Evolutionary conservation across 129 eudicot genomes (phyloP).

Genomic region (Pittosporum tobira): DNA sequence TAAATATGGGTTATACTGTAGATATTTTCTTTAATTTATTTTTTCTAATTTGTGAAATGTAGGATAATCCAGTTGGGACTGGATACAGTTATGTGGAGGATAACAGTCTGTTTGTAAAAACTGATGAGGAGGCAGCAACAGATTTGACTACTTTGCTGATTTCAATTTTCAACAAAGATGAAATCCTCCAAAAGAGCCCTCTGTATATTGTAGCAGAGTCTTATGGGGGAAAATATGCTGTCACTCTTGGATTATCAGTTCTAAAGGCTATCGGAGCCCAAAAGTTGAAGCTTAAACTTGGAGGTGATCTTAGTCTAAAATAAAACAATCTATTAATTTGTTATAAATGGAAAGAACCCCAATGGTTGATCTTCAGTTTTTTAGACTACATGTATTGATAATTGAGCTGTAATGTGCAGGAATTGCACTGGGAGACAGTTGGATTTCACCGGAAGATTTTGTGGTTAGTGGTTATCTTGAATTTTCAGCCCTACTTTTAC

Average conservation of each 20-base stretch:
- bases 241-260: constrained; percentile 64
- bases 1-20: too few species aligned
- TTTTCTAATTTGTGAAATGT: constrained; percentile 7
- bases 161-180: constrained; percentile 35
- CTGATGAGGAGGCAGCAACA: constrained; percentile 66
- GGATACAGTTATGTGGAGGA: constrained; percentile 85
- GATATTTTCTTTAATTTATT: neutral
- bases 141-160: constrained; percentile 62
- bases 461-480: constrained; percentile 33
- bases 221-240: constrained; percentile 75
- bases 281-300: constrained; percentile 53
- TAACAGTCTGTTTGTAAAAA: constrained; percentile 39
- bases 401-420: constrained; percentile 29
- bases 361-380: neutral
- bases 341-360: neutral
- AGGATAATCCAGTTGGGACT: constrained; percentile 95
- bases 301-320: constrained; percentile 33
- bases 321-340: neutral
- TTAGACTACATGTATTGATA: neutral
- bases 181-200: constrained; percentile 50
- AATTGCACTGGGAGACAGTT: constrained; percentile 71
- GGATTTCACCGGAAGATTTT: constrained; percentile 94
- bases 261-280: constrained; percentile 54
- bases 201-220: constrained; percentile 75
- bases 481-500: neutral